phyloP scores from a whole-genome alignment of 1,284 basidiomycete species.

The Cutaneotrichosporon cutaneum region DNA sequence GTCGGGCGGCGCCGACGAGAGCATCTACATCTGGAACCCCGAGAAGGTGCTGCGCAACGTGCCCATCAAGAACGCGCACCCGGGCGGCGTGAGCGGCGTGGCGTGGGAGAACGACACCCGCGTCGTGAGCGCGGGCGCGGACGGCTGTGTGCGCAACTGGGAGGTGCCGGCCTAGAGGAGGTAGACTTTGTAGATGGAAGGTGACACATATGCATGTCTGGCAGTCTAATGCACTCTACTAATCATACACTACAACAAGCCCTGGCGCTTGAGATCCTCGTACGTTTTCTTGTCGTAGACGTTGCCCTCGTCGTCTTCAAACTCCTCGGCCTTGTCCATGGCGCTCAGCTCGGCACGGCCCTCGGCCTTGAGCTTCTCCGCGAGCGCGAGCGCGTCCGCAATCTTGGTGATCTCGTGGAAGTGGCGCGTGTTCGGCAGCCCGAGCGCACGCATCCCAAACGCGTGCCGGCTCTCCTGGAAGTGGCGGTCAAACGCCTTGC shows the following conservation, averaged over 20 bases:
- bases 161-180: constrained; percentile 3
- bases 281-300: constrained; percentile 59
- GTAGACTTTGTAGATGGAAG: constrained; percentile 3
- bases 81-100: constrained; percentile 77
- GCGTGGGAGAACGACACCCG: constrained; percentile 68
- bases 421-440: constrained; percentile 96
- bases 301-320: constrained; percentile 95
- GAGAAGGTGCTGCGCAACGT: constrained; percentile 74
- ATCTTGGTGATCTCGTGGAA: constrained; percentile 98
- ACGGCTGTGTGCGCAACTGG: constrained; percentile 78
- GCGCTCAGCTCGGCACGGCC: constrained; percentile 85
- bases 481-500: constrained; percentile 51
- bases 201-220: constrained; percentile 3
- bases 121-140: constrained; percentile 75
- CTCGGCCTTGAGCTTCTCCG: constrained; percentile 92
- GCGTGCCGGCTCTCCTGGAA: constrained; percentile 87
- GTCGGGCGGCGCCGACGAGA: constrained; percentile 86
- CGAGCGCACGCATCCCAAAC: constrained; percentile 96
- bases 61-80: constrained; percentile 77
- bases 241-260: constrained; percentile 36
- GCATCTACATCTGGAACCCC: constrained; percentile 86
- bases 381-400: constrained; percentile 88
- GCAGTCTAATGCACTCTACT: constrained; percentile 2
- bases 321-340: constrained; percentile 91
- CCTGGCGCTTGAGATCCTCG: constrained; percentile 52